These are phyloP conservation scores for Phyllosticta citriasiana DNA, from an alignment of 2,329 filamentous ascomycete species.

Conservation along the genomic window DNA sequence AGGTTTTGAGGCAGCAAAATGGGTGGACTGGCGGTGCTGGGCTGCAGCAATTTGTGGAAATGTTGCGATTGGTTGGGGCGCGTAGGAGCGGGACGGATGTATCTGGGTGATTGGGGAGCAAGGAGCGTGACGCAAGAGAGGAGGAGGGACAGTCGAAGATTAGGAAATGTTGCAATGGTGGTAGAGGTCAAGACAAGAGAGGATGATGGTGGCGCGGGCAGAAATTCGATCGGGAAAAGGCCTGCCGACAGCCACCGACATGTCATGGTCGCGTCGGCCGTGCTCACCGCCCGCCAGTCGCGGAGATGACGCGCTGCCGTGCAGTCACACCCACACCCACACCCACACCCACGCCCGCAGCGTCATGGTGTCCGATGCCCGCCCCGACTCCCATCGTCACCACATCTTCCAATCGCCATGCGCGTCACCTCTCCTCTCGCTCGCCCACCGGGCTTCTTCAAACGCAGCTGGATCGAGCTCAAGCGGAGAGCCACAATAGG, in stretches of 20 bases:
- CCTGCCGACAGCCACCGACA: background rate
- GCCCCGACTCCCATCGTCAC: background rate
- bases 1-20: background rate
- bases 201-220: background rate
- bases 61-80: background rate
- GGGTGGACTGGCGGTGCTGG: background rate
- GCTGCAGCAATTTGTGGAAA: background rate
- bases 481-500: slow-evolving; percentile 46
- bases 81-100: background rate
- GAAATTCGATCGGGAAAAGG: background rate
- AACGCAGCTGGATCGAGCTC: slow-evolving; percentile 49
- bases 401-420: background rate
- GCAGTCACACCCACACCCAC: background rate
- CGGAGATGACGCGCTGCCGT: background rate
- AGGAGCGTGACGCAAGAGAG: background rate
- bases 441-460: slow-evolving; percentile 41
- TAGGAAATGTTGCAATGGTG: background rate
- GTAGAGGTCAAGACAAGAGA: background rate
- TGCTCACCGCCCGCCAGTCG: background rate
- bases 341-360: background rate
- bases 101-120: background rate
- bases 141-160: background rate
- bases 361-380: background rate
- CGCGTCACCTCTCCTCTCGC: background rate
- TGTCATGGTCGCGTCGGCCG: background rate